Base-by-base conservation (phyloP, 306 rosid species). In the Potentilla sterilis region DNA sequence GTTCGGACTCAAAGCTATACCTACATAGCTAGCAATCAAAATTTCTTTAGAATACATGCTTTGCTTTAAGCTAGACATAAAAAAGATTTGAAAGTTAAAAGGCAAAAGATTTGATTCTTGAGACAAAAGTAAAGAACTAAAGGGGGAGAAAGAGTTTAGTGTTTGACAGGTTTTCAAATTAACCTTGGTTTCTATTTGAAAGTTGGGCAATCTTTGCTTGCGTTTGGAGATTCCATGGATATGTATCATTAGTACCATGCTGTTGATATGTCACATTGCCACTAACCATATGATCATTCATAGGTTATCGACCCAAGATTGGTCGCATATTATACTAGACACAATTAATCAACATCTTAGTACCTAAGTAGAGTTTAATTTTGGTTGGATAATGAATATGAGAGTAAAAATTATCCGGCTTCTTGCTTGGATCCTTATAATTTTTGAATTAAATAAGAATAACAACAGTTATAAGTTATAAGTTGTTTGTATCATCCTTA, bases 151-250 rank as follows among this genome's bases (percentile, higher is more conserved):
- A 19, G 40, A 18, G 34, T 6, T 2, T 49, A 11, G 63, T 32
- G 67, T 32, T 34, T 49, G 75, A 51, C 62, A 64, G 69, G 9
- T 64, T 64, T 64, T 37, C 46, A 51, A 51, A n/a, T n/a, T n/a
- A n/a, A 37, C 75, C 47, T 34, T 64, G 24, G 21, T 62, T 62
- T 5, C 2, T 1, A 62, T 47, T 28, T 69, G 13, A 15, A 69
- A 28, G 22, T 9, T 18, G 0, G 13, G 54, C 72, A 67, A n/a
- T 67, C 51, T 61, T 51, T 34, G 47, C 63, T 70, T 70, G 46
- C 46, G 58, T 9, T 51, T 70, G 10, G 75, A 70, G 47, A 57
- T 70, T 51, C 47, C 63, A 11, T 7, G 19, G 12, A 48, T 9
- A 12, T 1, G 7, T 54, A 49, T 49, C 61, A 70, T 6, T 49